Base-by-base conservation (phyloP, 768 basidiomycete genomes). In the Termitomyces heimii region DNA sequence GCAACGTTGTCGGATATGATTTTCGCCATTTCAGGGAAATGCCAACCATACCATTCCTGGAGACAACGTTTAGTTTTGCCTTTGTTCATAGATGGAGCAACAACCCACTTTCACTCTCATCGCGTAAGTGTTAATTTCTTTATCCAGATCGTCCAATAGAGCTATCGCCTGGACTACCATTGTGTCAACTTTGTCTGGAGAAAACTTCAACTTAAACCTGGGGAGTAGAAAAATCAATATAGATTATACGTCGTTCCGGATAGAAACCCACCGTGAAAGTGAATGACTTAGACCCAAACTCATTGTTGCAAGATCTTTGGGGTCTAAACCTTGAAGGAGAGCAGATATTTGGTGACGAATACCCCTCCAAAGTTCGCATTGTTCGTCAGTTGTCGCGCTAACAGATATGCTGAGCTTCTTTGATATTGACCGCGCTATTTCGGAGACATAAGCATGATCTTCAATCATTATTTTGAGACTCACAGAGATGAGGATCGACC, bases 31-130 rank as follows among this genome's bases (percentile, higher is more conserved):
- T 99, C 97, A 5, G 97, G 97, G 82, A 99, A 99, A 77, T 99
- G 97, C 97, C 97, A 99, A 37, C 97, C 97, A 66, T 99, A 99
- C 97, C 97, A 99, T 83, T 99, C 97, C 96, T 97, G 64, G 28
- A 40, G 26, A 8, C 31, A n/a, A 39, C 1, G 8, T 42, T 35
- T 7, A 20, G 12, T 3, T 12, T n/a, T 26, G 12, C 1, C 16
- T 29, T 49, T 22, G 2, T 8, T 5, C 6, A 55, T 49, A 13
- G 24, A 48, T 39, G n/a, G n/a, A 43, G 14, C 47, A 45, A 16
- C 47, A 45, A 56, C 80, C 34, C 57, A 95, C 95, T 83, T 99
- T 99, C 46, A 96, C 93, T 67, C 97, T 85, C 97, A 99, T 99
- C 14, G 95, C 84, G 69, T 99, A 99, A 53, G 98, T 97, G 76